Evolutionary conservation across 2,329 filamentous ascomycete species (phyloP), one percentile per base, ranked within the genome.

Genomic region (Trichoderma pleuroti): DNA sequence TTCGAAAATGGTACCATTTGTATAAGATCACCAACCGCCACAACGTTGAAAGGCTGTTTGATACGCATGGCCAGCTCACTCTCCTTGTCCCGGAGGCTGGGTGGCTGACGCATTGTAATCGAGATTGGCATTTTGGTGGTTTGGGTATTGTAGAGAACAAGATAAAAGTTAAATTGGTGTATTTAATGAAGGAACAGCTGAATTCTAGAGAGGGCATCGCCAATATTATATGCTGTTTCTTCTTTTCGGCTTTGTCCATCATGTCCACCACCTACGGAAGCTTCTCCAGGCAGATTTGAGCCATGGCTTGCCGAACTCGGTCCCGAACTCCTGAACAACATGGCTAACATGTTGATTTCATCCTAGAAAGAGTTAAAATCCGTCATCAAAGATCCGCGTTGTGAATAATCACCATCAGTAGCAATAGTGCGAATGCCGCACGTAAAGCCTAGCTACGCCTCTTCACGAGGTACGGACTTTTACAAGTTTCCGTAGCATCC

Each of bases 11-110:
- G 66, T 16, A 69, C 52, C 42, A 39, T 69, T 12, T 69, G 66
- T 2, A 69, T 69, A 28, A 69, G 14, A 12, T 69, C 66, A 3
- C 66, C 66, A 30, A 69, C 66, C 21, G 66, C 66, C 18, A 62
- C 57, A n/a, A 62, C 57, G 26, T 54, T 69, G 30, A 69, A 69
- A 3, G 66, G 66, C 24, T 69, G 56, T 28, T 62, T 69, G 57
- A 69, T 69, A 39, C 66, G 57, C 57, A 69, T 62, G 4, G 26
- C n/a, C 21, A 69, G 28, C 30, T 69, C 66, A 24, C 52, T 59
- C 18, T 69, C 57, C n/a, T 62, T 69, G 30, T 69, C 57, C 66
- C 66, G 54, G 24, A 62, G 39, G 66, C 42, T 69, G 30, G 32
- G 24, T 4, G 66, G 66, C 12, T 34, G 42, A 3, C 57, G 57